Evolutionary conservation across 768 basidiomycete species (phyloP).

Genomic region (Tylopilus cervinicoccineus): DNA sequence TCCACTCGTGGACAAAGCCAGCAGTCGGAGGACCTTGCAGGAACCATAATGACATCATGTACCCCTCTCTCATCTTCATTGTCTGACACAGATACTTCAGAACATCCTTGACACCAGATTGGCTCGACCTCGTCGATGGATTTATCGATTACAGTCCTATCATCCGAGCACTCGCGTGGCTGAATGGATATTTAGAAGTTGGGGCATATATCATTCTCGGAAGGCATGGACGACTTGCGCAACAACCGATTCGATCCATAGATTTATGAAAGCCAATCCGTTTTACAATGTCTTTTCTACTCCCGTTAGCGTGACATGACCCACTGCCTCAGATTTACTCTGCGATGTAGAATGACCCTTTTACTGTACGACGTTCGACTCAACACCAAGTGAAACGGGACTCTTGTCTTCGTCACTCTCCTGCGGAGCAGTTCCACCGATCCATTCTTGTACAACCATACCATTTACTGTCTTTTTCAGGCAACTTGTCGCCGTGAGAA

Average conservation of each 20-base stretch:
- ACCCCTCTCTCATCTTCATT: constrained; percentile 26
- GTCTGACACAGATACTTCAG: constrained; percentile 21
- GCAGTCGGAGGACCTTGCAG: constrained; percentile 8
- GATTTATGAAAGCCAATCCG: constrained; percentile 20
- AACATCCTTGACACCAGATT: constrained; percentile 35
- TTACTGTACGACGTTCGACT: constrained; percentile 13
- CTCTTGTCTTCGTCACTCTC: background rate
- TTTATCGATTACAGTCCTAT: constrained; percentile 9
- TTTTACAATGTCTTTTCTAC: constrained; percentile 15
- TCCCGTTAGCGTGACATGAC: constrained; percentile 9
- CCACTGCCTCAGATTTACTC: constrained; percentile 1
- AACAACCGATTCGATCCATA: constrained; percentile 16
- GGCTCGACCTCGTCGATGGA: constrained; percentile 42
- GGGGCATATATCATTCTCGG: constrained; percentile 16
- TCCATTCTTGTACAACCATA: constrained; percentile 3
- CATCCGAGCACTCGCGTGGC: constrained; percentile 5
- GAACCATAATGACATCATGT: constrained; percentile 17
- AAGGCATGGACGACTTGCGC: constrained; percentile 19
- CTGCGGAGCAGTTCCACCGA: background rate
- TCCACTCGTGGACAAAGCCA: constrained; percentile 4
- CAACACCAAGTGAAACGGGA: too few species aligned
- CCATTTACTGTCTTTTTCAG: too few species aligned
- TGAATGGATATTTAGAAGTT: constrained; percentile 14
- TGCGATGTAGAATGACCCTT: constrained; percentile 5
- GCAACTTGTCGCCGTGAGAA: too few species aligned